phyloP scores from a whole-genome alignment of 2,329 filamentous ascomycete genomes.

The Verruconis gallopava region DNA sequence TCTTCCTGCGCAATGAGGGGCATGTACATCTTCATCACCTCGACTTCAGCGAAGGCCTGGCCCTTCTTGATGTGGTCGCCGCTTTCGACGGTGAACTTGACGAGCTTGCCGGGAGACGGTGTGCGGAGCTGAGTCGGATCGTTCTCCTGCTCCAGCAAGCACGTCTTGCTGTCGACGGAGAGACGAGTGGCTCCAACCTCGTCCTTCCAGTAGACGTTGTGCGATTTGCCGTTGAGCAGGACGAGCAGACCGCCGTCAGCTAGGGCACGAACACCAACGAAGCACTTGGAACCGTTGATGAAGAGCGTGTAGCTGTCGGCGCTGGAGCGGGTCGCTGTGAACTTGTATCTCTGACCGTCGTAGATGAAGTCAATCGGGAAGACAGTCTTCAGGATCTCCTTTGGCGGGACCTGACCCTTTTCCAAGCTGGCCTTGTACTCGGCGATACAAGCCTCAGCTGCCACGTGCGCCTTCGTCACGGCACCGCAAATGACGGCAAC shows the following conservation, averaged over 20 bases:
- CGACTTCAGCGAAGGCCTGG: slow-evolving; percentile 89
- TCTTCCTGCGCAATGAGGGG: slow-evolving; percentile 89
- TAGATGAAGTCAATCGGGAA: slow-evolving; percentile 99
- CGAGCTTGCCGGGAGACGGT: slow-evolving; percentile 90
- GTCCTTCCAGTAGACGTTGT: slow-evolving; percentile 99
- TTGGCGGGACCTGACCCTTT: slow-evolving; percentile 93
- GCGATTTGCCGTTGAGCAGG: slow-evolving; percentile 79
- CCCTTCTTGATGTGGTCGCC: slow-evolving; percentile 86
- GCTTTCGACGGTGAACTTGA: slow-evolving; percentile 95
- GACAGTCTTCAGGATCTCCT: slow-evolving; percentile 93
- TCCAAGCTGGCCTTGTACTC: slow-evolving; percentile 84
- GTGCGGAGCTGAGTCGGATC: slow-evolving; percentile 94
- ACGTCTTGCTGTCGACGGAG: slow-evolving; percentile 96
- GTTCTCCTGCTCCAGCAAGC: slow-evolving; percentile 94
- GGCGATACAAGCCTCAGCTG: slow-evolving; percentile 76
- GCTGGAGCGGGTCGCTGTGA: slow-evolving; percentile 88
- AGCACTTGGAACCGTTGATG: slow-evolving; percentile 96
- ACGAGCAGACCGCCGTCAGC: slow-evolving; percentile 89
- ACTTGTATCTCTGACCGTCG: slow-evolving; percentile 92
- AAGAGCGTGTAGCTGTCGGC: slow-evolving; percentile 92
- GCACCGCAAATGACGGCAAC: slow-evolving; percentile 93
- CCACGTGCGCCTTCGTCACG: slow-evolving; percentile 84
- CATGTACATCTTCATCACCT: slow-evolving; percentile 99
- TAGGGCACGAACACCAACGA: slow-evolving; percentile 81
- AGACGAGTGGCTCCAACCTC: slow-evolving; percentile 91